These are phyloP conservation scores for Sphaerulina musiva DNA, from an alignment of 2,329 filamentous ascomycete genomes.

Conservation along the genomic window DNA sequence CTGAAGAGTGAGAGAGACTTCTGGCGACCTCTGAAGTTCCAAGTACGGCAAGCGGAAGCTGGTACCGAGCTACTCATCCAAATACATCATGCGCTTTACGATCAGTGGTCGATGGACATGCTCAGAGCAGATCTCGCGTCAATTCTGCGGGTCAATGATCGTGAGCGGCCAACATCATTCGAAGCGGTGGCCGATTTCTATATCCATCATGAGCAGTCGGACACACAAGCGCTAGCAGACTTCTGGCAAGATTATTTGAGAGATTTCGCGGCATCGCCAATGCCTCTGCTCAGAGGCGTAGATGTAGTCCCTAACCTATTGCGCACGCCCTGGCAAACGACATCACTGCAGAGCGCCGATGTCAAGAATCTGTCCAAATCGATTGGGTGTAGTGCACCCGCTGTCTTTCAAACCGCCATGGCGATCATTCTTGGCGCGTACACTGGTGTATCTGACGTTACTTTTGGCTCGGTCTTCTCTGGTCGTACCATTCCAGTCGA, in stretches of 20 bases:
- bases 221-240: slow-evolving; percentile 28
- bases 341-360: slow-evolving; percentile 8
- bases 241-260: slow-evolving; percentile 67
- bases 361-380: slow-evolving; percentile 12
- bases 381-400: slow-evolving; percentile 55
- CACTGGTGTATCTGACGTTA: slow-evolving; percentile 57
- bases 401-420: slow-evolving; percentile 68
- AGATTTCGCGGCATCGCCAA: slow-evolving; percentile 47
- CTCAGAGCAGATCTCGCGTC: slow-evolving; percentile 60
- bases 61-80: slow-evolving; percentile 44
- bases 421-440: slow-evolving; percentile 60
- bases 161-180: slow-evolving; percentile 52
- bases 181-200: slow-evolving; percentile 52
- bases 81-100: slow-evolving; percentile 79
- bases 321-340: slow-evolving; percentile 21
- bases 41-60: slow-evolving; percentile 40
- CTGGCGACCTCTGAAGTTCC: slow-evolving; percentile 57
- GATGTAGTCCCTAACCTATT: slow-evolving; percentile 15
- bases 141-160: slow-evolving; percentile 39
- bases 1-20: slow-evolving; percentile 33
- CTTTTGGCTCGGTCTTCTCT: slow-evolving; percentile 74
- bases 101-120: slow-evolving; percentile 82
- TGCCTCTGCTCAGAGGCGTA: slow-evolving; percentile 54
- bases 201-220: neutral
- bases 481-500: slow-evolving; percentile 67